phyloP scores from a whole-genome alignment of 1,284 basidiomycete genomes.

The Apiotrichum domesticum region DNA sequence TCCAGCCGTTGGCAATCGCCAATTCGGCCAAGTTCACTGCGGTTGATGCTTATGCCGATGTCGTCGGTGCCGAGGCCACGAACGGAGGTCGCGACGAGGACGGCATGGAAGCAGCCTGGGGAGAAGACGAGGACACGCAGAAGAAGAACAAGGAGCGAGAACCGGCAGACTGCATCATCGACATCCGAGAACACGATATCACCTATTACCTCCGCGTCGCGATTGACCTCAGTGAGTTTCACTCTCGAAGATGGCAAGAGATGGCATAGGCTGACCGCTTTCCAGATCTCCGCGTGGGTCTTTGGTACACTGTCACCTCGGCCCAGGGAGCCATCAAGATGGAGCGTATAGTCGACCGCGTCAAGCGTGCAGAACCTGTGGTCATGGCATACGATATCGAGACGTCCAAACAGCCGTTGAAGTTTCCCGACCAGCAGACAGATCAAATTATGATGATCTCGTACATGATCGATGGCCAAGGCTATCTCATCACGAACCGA shows the following conservation, averaged over 20 bases:
- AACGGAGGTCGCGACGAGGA: constrained; percentile 54
- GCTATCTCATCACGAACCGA: constrained; percentile 94
- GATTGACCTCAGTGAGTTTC: constrained; percentile 72
- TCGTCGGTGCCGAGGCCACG: constrained; percentile 63
- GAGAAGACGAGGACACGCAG: constrained; percentile 51
- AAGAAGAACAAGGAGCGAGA: constrained; percentile 58
- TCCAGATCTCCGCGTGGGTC: constrained; percentile 82
- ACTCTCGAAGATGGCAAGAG: not conserved
- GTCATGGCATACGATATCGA: constrained; percentile 99
- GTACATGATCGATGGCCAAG: constrained; percentile 56
- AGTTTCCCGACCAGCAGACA: constrained; percentile 91
- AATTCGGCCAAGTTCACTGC: constrained; percentile 93
- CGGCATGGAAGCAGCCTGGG: constrained; percentile 49
- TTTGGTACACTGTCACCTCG: constrained; percentile 92
- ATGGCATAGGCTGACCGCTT: not conserved
- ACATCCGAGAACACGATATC: constrained; percentile 94
- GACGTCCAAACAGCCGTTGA: constrained; percentile 95
- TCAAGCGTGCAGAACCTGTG: constrained; percentile 97
- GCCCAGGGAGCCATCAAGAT: constrained; percentile 75
- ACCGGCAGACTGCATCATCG: constrained; percentile 84
- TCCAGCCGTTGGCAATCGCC: constrained; percentile 80
- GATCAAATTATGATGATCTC: constrained; percentile 99
- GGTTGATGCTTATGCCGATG: constrained; percentile 95
- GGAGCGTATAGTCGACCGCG: constrained; percentile 67
- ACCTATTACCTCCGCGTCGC: constrained; percentile 97